A percentile compares a stretch with the other conserved stretches of the same genome.
These are phyloP conservation scores for Botrytis galanthina DNA, from an alignment of 2,329 filamentous ascomycete genomes.

Conservation along the genomic window DNA sequence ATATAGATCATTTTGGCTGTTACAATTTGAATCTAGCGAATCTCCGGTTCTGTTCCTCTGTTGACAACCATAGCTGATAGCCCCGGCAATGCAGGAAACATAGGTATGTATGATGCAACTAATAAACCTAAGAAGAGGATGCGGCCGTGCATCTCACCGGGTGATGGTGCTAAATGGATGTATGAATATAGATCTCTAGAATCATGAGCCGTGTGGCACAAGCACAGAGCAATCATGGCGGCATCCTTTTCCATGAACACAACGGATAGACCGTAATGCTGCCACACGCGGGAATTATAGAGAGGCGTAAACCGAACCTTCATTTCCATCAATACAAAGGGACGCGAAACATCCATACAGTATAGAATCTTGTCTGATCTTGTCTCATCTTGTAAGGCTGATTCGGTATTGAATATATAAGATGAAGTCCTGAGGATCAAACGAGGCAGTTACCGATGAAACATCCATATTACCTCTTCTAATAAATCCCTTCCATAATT, in stretches of 20 bases:
- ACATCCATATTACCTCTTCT: background rate
- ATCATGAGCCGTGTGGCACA: background rate
- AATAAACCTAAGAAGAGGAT: background rate
- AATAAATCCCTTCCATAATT: background rate
- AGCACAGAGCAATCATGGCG: background rate
- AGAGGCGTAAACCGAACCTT: background rate
- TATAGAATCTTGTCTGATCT: background rate
- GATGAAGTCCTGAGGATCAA: background rate
- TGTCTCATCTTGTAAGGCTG: constrained; percentile 16
- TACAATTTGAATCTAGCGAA: background rate
- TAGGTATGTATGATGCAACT: background rate
- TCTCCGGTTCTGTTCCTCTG: no score
- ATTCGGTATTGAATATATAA: constrained; percentile 2
- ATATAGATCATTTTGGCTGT: background rate
- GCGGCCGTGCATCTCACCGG: background rate
- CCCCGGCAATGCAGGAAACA: background rate
- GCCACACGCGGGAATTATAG: background rate
- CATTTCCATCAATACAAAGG: background rate
- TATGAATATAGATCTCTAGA: background rate
- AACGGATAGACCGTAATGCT: background rate
- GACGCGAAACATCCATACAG: background rate
- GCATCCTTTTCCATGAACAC: background rate
- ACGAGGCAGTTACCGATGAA: constrained; percentile 1
- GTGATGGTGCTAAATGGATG: background rate
- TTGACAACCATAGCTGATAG: background rate